Base-by-base conservation (phyloP, 306 rosid genomes). In the Macrotyloma uniflorum region DNA sequence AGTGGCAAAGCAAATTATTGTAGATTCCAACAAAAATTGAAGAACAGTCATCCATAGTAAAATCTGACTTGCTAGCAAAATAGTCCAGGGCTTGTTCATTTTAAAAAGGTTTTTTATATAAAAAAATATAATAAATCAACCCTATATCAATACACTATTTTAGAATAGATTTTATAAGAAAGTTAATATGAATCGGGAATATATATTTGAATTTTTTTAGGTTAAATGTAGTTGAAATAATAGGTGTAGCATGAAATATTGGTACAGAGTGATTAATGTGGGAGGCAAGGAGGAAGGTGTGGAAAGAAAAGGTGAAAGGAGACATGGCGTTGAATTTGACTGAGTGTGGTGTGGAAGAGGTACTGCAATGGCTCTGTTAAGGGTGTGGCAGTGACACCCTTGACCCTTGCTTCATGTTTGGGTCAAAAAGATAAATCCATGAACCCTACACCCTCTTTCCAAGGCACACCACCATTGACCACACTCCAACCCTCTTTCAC, bases 381-480 rank as follows among this genome's bases (percentile, higher is more conserved):
- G 24, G 22, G 1, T 13, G 5, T 59, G 40, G 10, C 40, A 61
- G 23, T 30, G 42, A 30, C 42, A 61, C 42, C 65, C 36, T 57
- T 40, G 4, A 4, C 35, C 64, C 4, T 11, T 4, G 6, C 26
- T 22, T 30, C 13, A 30, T 19, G 19, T 62, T 61, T 33, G 53
- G 70, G 84, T 82, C 84, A 83, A 82, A 76, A 73, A 10, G 69
- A 18, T 43, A 47, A 16, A 8, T 33, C 42, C 28, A 8, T 4
- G 8, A 82, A 83, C 80, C 81, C 79, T 59, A 38, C 46, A 19
- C 26, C 0, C 46, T 8, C 58, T 9, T 7, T 38, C 30, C 4
- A 58, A 15, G 26, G 92, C 90, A 85, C 89, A 67, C 93, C 91
- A 77, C 32, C 68, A 66, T 85, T 70, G 93, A 89, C 93, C 66